Evolutionary conservation across 1,284 basidiomycete species (phyloP), one percentile per base, ranked within the genome.

Genomic region (Trametes hirsuta): DNA sequence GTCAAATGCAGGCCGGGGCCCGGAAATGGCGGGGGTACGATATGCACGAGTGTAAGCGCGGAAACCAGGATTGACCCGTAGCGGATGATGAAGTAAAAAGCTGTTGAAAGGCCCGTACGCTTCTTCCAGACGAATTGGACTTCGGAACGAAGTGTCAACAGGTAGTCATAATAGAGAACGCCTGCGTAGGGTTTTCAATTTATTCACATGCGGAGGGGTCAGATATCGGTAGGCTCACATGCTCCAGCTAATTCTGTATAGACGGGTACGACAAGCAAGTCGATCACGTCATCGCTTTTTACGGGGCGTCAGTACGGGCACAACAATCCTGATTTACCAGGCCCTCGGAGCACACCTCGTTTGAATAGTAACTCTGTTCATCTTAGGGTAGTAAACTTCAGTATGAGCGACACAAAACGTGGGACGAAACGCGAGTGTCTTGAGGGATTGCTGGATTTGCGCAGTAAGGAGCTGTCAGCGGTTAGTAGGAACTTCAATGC

Each of bases 101-200:
- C 37, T 8, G 48, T 41, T 24, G 48, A 36, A 8, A 18, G 12
- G 25, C 48, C 18, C 37, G 37, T 40, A n/a, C 24, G 21, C 8
- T 24, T 8, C 21, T 24, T 22, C 37, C 48, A 50, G 24, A 50
- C 22, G 22, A 50, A 30, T 6, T 25, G 22, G 8, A 50, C 24
- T 24, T 50, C 48, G 14, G n/a, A 25, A 14, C 36, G 22, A 6
- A 50, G 22, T 14, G 48, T 50, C n/a, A 50, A 22, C 15, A 40
- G 35, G 24, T 50, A 50, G 37, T 50, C 48, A 34, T 50, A 50
- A 22, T 50, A 50, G 3, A 50, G 37, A n/a, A 50, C n/a, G 40
- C 48, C 48, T 50, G 37, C 6, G 21, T 14, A 14, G 11, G 21
- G 47, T 21, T 22, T 12, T 10, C 2, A 24, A 2, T 40, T 12